Percentiles rank a stretch among this genome's conserved stretches.
Conservation (phyloP, 2,329 filamentous ascomycete species). For the Helicocarpus griseus region DNA sequence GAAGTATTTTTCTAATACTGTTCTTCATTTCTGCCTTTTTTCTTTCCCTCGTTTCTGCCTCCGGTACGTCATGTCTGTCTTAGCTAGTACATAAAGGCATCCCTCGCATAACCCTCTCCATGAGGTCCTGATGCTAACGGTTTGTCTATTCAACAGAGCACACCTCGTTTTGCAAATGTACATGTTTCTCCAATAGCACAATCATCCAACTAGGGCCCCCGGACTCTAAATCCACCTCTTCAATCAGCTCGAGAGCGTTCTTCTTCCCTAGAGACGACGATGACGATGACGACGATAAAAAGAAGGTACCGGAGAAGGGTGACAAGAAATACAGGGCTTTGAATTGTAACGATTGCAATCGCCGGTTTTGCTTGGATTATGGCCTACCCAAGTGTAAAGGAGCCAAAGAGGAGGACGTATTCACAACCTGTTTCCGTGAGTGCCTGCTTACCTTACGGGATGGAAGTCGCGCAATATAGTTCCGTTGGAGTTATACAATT, state of each 20-base stretch:
- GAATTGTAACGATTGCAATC: conserved; percentile 58
- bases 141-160: conserved; percentile 20
- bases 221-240: conserved; percentile 16
- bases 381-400: conserved; percentile 52
- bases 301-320: conserved; percentile 15
- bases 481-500: no score
- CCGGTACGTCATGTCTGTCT: conserved; percentile 28
- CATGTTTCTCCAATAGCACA: conserved; percentile 57
- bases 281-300: conserved; percentile 9
- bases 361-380: conserved; percentile 56
- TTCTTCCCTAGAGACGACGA: conserved; percentile 11
- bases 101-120: not conserved
- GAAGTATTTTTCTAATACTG: conserved; percentile 15
- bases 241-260: conserved; percentile 7
- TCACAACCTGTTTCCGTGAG: conserved; percentile 57
- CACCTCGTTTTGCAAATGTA: conserved; percentile 64
- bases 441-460: conserved; percentile 7
- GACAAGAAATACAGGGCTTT: conserved; percentile 31
- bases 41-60: conserved; percentile 23
- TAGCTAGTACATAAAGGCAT: no score
- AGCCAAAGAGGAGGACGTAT: conserved; percentile 53
- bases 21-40: conserved; percentile 20
- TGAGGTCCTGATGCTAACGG: not conserved
- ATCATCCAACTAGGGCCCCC: conserved; percentile 54
- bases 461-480: no score